Evolutionary conservation across 495 filamentous ascomycete species (phyloP), one percentile per base, ranked within the genome.

Genomic region (Penicillium malachiteum): DNA sequence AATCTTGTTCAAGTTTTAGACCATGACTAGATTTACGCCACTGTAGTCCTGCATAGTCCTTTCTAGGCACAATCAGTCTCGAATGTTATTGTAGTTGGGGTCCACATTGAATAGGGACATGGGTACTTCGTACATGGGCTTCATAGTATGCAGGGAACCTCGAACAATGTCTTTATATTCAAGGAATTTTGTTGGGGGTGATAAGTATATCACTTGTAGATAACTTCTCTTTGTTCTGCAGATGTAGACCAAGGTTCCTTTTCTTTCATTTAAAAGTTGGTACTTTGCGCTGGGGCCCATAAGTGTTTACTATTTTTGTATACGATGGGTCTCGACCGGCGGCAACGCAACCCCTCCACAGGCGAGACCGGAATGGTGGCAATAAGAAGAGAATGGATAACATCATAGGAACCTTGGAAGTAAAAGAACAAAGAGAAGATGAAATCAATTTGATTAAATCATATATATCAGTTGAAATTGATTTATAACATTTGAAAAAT

Each of bases 281-380:
- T 26, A 26, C 21, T 26, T 26, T 26, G 21, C 48, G 32, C 30
- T 37, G 8, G 12, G 48, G 37, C 48, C 48, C 11, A 1, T 16
- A 21, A 31, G 32, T 34, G 30, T 48, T 48, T 30, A 31, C 33
- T 33, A 30, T 18, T 17, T 50, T 21, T 50, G 33, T 50, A 40
- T 39, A 37, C 34, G 47, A 49, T 50, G 48, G 51, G 59, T 55
- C 59, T 49, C 45, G 59, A 57, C 59, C 59, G 51, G 55, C 55
- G 17, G 49, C 54, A 30, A 54, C 46, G 18, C 48, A 39, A 17
- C 58, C 58, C 58, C 54, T 57, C 58, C 50, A 57, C 37, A 26
- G 44, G 35, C 51, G 46, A 49, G 44, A 33, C 37, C 38, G 38
- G 50, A 38, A 32, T 13, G 39, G 18, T 32, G 40, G 50, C 38